These are phyloP conservation scores for Phytophthora cactorum DNA, from an alignment of 352 stramenopile species.

Conservation along the genomic window DNA sequence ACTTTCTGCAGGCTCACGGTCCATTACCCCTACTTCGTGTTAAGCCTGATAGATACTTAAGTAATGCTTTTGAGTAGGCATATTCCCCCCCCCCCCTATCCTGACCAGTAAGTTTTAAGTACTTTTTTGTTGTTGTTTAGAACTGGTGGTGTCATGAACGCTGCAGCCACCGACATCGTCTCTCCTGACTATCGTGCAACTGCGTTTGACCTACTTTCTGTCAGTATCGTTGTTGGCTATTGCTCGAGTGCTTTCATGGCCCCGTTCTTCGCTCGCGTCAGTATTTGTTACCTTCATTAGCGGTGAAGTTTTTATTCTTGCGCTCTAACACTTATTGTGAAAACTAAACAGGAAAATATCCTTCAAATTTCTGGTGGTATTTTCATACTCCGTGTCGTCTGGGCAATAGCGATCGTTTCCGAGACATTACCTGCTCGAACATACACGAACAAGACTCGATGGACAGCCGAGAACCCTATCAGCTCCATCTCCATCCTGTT, in stretches of 20 bases:
- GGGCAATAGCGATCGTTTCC: not conserved
- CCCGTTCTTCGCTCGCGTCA: not conserved
- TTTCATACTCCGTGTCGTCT: not conserved
- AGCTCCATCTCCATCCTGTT: not conserved
- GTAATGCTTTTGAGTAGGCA: slow-evolving; percentile 46
- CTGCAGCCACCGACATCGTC: slow-evolving; percentile 43
- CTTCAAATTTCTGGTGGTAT: not conserved
- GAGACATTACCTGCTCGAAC: not conserved
- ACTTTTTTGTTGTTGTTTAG: slow-evolving; percentile 26
- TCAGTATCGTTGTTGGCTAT: not conserved
- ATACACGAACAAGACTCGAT: not conserved
- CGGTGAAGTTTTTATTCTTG: no score
- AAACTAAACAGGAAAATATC: not conserved
- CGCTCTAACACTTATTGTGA: not conserved
- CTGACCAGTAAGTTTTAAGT: slow-evolving; percentile 42
- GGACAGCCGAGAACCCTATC: not conserved
- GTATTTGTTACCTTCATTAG: not conserved
- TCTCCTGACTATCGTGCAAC: slow-evolving; percentile 50
- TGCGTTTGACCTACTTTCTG: slow-evolving; percentile 38
- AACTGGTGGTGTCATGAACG: slow-evolving; percentile 61
- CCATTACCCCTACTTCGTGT: slow-evolving; percentile 65
- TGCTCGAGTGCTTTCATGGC: not conserved
- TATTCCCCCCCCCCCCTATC: no score
- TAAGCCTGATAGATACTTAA: slow-evolving; percentile 47
- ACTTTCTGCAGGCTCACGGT: slow-evolving; percentile 53